Base-by-base conservation (phyloP, 148 eudicot genomes). In the Beta vulgaris region DNA sequence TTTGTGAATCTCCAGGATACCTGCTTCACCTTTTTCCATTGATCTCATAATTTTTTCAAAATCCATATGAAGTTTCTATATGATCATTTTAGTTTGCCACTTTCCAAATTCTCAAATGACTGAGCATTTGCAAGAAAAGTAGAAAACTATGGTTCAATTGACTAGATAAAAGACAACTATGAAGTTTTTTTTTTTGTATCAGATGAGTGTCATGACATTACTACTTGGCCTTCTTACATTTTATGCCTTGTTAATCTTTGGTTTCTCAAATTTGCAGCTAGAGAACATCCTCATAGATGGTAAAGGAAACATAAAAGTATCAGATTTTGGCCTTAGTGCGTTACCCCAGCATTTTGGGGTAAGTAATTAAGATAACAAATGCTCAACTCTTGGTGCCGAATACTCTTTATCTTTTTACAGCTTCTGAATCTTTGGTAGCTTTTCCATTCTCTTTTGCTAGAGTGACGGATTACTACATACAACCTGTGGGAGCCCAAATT, bases 401-500 rank as follows among this genome's bases (percentile, higher is more conserved):
- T 55, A 59, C 49, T 32, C 7, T 54, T 39, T 55, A 19, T 35
- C 16, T 34, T 10, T 40, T 3, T 80, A 49, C 66, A 60, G 18
- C 58, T 36, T 7, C 51, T 60, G 3, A 74, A 49, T 74, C 9
- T 55, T 39, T 36, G 72, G 49, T 40, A 32, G 26, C 6, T 73
- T 48, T 59, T 54, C 31, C 19, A n/a, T 35, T 32, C 6, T 59
- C 25, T 36, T 71, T 72, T 57, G 49, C 57, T 73, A 93, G 98
- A 87, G 84, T 73, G 97, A 91, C 62, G 97, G 97, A 6, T 82
- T 95, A 69, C 84, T 95, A 73, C 98, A 92, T 80, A 95, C 98
- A 64, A 95, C 98, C 37, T 95, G 98, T 76, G 98, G 98, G 72
- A 95, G 96, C 83, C 98, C 98, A 32, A 95, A 95, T 71, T 95